Percentiles rank a stretch among this genome's conserved stretches.
These are phyloP conservation scores for Scutellaria barbata DNA, from an alignment of 257 asterid genomes.

Conservation along the genomic window DNA sequence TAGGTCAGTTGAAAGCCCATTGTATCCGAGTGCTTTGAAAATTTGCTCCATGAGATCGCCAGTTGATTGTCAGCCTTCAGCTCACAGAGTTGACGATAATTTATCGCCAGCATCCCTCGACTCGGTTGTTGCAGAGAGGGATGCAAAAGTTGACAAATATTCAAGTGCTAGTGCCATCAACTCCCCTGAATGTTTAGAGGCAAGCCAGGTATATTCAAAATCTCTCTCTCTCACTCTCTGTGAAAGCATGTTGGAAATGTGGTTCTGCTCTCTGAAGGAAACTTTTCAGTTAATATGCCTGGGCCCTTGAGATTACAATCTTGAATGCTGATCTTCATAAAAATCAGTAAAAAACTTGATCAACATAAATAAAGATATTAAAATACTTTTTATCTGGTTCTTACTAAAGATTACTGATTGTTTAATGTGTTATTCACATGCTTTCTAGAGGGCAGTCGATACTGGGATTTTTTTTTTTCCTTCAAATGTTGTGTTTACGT, in stretches of 20 bases:
- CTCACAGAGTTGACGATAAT: conserved; percentile 63
- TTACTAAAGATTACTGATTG: conserved; percentile 1
- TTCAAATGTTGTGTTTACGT: not conserved
- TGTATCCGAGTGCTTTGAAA: conserved; percentile 54
- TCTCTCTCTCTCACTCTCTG: not conserved
- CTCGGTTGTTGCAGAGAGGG: conserved; percentile 69
- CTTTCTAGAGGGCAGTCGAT: not conserved
- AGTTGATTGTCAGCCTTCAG: conserved; percentile 61
- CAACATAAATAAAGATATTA: not conserved
- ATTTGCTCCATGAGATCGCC: conserved; percentile 60
- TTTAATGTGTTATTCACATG: not conserved
- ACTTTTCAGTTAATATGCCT: conserved; percentile 24
- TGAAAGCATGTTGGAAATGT: conserved; percentile 15
- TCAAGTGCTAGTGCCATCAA: conserved; percentile 52
- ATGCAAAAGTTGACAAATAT: conserved; percentile 55
- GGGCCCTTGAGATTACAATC: not conserved
- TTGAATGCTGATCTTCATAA: conserved; percentile 13
- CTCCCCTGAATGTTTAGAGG: conserved; percentile 62
- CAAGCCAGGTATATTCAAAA: conserved; percentile 50
- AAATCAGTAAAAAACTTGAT: conserved; percentile 15
- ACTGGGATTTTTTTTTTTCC: conserved; percentile 4
- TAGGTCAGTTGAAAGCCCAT: conserved; percentile 61
- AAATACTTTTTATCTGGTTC: not conserved
- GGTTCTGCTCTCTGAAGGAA: conserved; percentile 24
- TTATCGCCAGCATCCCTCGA: conserved; percentile 72